Conservation (phyloP, 2,329 filamentous ascomycete genomes). For the Ceratocystis eucalypticola region DNA sequence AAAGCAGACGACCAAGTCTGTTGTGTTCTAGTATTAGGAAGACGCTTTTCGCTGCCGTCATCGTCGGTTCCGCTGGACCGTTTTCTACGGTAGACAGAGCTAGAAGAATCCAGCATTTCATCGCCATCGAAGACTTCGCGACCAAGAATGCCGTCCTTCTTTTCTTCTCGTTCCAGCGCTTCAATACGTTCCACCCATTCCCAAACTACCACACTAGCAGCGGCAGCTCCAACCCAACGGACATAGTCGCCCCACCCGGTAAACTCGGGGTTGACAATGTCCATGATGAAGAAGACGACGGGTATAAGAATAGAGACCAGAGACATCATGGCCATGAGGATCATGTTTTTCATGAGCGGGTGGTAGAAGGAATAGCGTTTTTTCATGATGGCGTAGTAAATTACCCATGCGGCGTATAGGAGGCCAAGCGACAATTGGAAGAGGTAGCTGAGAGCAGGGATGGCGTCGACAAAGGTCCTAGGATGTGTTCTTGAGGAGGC, state of each 20-base stretch:
- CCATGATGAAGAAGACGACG: constrained; percentile 83
- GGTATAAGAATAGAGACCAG: constrained; percentile 73
- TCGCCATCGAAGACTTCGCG: constrained; percentile 88
- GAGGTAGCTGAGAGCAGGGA: constrained; percentile 80
- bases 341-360: constrained; percentile 78
- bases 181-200: constrained; percentile 96
- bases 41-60: constrained; percentile 16
- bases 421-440: constrained; percentile 79
- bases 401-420: constrained; percentile 83
- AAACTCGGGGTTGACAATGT: constrained; percentile 73
- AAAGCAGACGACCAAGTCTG: constrained; percentile 7
- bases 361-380: constrained; percentile 85
- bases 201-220: constrained; percentile 93
- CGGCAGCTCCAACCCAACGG: constrained; percentile 87
- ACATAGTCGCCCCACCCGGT: constrained; percentile 93
- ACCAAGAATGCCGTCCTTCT: constrained; percentile 83
- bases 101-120: constrained; percentile 63
- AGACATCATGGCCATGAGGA: constrained; percentile 64
- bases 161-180: constrained; percentile 79
- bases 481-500: constrained; percentile 42
- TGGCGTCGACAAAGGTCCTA: constrained; percentile 69
- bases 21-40: not conserved
- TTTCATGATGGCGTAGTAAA: constrained; percentile 88
- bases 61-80: constrained; percentile 12
- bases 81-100: constrained; percentile 30